Base-by-base conservation (phyloP, 2,329 filamentous ascomycete genomes). In the Aspergillus ibericus region DNA sequence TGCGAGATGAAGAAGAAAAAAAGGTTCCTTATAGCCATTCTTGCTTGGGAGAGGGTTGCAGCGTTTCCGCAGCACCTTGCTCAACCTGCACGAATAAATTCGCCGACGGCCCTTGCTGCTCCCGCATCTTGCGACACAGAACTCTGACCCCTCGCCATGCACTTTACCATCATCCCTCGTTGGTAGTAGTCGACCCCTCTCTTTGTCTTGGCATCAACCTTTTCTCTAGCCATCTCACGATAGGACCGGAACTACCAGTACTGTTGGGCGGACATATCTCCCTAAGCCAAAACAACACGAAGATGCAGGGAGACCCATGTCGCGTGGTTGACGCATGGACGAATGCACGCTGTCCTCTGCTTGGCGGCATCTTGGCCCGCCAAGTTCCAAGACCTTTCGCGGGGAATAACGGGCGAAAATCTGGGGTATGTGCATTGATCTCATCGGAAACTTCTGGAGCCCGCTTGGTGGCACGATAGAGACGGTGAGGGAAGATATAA, bases 311-410 rank as follows among this genome's bases (percentile, higher is more conserved):
- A 10, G 9, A 10, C 46, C 50, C 56, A 44, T 18, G 42, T 29
- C 48, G 42, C 52, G 53, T 50, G 53, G 58, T 47, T 57, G 34
- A 55, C 56, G 56, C 56, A 55, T 59, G 46, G 56, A 59, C 51
- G 1, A 59, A 49, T 12, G 49, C 56, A 18, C 27, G 46, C 58
- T 51, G 47, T 47, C 44, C 53, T 56, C 20, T 38, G 38, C 59
- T 61, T 61, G 59, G 59, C 59, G 42, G 13, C 3, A 61, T 56
- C 59, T 61, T 61, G 59, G 59, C 59, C 58, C 29, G 34, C 35
- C 53, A n/a, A 59, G 49, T 59, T 49, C 52, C 46, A 53, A 56
- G 52, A 56, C 56, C 44, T 53, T 25, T 58, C 52, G 59, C 59
- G 55, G 59, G 55, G 58, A 38, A 58, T 57, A 13, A 42, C 55